Conservation (phyloP, 176 grass and related monocot genomes). For the Phyllostachys edulis region DNA sequence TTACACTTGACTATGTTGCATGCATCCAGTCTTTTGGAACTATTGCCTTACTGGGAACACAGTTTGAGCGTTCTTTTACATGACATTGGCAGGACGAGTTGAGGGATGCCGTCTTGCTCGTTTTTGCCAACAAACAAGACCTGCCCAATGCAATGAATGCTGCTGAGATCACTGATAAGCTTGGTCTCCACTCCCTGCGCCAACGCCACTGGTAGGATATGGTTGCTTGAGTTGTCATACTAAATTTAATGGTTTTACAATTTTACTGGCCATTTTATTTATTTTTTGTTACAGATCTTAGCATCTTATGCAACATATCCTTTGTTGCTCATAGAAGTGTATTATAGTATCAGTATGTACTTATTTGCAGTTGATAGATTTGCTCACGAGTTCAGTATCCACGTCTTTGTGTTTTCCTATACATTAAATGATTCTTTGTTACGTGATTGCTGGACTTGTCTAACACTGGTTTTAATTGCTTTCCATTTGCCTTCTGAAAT, state of each 20-base stretch:
- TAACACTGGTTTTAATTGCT: background rate
- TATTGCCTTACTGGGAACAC: background rate
- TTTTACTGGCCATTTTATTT: background rate
- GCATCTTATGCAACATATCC: background rate
- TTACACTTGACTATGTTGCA: background rate
- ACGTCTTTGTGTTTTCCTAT: background rate
- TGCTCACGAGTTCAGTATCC: background rate
- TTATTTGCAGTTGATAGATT: background rate
- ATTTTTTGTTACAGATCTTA: background rate
- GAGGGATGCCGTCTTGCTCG: constrained; percentile 80
- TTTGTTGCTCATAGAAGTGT: background rate
- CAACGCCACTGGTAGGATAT: constrained; percentile 65
- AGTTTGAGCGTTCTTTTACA: constrained; percentile 21
- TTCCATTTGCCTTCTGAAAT: background rate
- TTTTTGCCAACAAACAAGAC: constrained; percentile 91
- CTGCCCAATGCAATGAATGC: constrained; percentile 90
- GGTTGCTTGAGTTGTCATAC: background rate
- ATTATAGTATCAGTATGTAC: background rate
- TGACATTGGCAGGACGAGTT: constrained; percentile 62
- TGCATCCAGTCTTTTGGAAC: background rate
- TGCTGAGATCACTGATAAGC: constrained; percentile 86
- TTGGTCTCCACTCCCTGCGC: constrained; percentile 76
- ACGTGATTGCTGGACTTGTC: background rate
- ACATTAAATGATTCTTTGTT: background rate
- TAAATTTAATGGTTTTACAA: background rate